Evolutionary conservation across 441 rosid genomes (phyloP), one percentile per base, ranked within the genome.

Genomic region (Corymbia calophylla): DNA sequence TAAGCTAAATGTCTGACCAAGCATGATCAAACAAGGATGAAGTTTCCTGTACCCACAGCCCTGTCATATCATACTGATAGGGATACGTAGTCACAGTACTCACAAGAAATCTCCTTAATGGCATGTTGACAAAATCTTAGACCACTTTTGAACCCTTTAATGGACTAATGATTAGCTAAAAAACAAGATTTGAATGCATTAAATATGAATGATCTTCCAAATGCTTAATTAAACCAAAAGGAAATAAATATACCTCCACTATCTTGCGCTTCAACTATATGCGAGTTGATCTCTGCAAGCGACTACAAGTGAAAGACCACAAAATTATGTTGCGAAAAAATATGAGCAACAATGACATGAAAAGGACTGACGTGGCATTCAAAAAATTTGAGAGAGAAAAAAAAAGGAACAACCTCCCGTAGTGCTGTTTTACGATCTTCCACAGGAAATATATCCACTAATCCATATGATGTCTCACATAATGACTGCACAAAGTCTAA

Each of bases 401-500:
- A 87, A 89, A 56, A 81, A 89, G 87, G 88, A 93, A 91, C 68
- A 91, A 98, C 99, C 99, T 98, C 99, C 91, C 95, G 92, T 80
- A 98, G 96, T 91, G 98, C 98, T 94, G 93, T 92, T 94, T 98
- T 97, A 88, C 99, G 96, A 93, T 98, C 99, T 95, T 98, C 99
- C 88, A 96, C 95, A 49, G 99, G 99, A 95, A 98, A 98, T 87
- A 98, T 93, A 93, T 98, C 99, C 60, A 97, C 99, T 91, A 98
- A 94, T 87, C 97, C 97, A 93, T 96, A 98, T n/a, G 99, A 98
- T 87, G 98, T 98, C 56, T 98, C 99, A 89, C 99, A 98, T 84
- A 98, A 89, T 35, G 97, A 93, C 92, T 92, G 96, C 90, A 98
- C 99, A 95, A 98, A 97, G 89, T 98, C 99, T 94, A 98, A 94